Base-by-base conservation (phyloP, 352 stramenopile genomes). In the Phytophthora pseudosyringae region DNA sequence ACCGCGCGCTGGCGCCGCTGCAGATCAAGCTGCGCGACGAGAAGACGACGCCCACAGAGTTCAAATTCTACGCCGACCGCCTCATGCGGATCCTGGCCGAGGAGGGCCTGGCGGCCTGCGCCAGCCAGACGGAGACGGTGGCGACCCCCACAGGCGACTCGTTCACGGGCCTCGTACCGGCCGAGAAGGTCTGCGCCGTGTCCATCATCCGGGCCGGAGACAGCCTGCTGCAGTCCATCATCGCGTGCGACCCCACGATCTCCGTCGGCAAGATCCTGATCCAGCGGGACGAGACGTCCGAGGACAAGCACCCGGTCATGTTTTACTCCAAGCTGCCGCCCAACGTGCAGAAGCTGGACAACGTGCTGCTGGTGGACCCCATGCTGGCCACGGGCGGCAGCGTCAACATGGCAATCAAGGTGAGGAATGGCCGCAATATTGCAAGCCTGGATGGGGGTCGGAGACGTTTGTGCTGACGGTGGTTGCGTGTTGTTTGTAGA, bases 191-290 rank as follows among this genome's bases (percentile, higher is more conserved):
- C 35, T 98, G 93, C 59, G 90, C 88, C 9, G 92, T 98, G 39
- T 98, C 94, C 18, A 98, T 99, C 64, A 93, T 99, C 62, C 86
- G 96, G 25, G 91, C 92, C 3, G 96, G 96, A 21, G 88, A 96
- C 67, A 78, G 91, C 46, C 70, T 98, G 21, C 72, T 98, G 26
- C 93, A 98, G 62, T 86, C 83, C 9, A 93, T 98, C 32, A 82
- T 97, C 43, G 76, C 88, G 36, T 88, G 95, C 71, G 83, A 91
- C 36, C 94, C 94, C 16, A 86, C 65, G 32, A 69, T 95, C 16
- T 78, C 78, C n/a, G 95, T 98, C 26, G 96, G 94, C n/a, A 99
- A 99, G 73, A 98, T 99, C 61, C 67, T 98, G 52, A 99, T 99
- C 73, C 97, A 99, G 79, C 81, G 97, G 36, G 91, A 99, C 66